Evolutionary conservation across 1,284 basidiomycete species (phyloP), one percentile per base, ranked within the genome.

Genomic region (Takashimella koratensis): DNA sequence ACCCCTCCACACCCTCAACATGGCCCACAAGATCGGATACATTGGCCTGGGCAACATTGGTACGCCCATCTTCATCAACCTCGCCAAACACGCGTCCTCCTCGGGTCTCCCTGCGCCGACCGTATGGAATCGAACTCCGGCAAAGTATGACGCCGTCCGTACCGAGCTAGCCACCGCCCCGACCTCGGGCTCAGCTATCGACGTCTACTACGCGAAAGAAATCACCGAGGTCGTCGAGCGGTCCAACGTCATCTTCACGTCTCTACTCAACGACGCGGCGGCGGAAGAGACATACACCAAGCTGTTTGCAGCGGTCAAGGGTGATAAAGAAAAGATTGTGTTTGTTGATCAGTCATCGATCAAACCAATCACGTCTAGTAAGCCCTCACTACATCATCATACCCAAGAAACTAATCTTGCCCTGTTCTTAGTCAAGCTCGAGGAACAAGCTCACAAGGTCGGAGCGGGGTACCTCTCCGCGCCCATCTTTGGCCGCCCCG

Each of bases 401-500:
- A 36, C n/a, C 30, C 30, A 36, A 36, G 8, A 36, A 8, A 8
- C 30, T 36, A 36, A 36, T 36, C 30, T 8, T 36, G 10, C 25
- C 13, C 24, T 44, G 20, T 12, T 4, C 23, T 24, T 52, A 69
- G 68, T 52, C 13, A 58, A 60, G 45, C 57, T 68, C 42, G 57
- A 61, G n/a, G 60, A 60, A 27, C 49, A 59, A 39, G 57, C 57
- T 19, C 47, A 60, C 47, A 43, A 49, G 4, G 52, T 49, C 1
- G 67, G 65, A 8, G 56, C 43, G 1, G 42, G 49, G 2, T 72
- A 69, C 54, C 57, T 72, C 47, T 56, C 68, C 19, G 65, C 55
- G 1, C 61, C 67, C 1, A 64, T 72, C 4, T 70, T 70, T 30
- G 70, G 70, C 6, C 63, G 62, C 25, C 70, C 70, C 3, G 60